These are phyloP conservation scores for Penicillium arizonense DNA, from an alignment of 495 filamentous ascomycete genomes.

Conservation along the genomic window DNA sequence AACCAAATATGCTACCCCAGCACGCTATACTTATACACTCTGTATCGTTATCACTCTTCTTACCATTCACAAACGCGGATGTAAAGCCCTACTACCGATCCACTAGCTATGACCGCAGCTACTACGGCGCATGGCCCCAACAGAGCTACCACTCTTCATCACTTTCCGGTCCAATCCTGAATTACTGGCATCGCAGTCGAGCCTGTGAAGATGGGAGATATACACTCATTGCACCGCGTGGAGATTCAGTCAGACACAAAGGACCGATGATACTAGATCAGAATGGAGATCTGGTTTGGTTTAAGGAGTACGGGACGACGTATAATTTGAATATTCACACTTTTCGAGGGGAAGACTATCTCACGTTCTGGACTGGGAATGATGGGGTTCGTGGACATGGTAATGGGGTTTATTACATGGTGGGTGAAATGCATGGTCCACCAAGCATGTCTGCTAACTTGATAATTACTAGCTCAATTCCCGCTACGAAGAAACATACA, in stretches of 20 bases:
- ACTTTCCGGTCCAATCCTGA: slow-evolving; percentile 36
- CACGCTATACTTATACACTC: neutral
- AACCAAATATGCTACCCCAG: neutral
- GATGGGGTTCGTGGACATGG: slow-evolving; percentile 48
- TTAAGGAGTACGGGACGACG: slow-evolving; percentile 29
- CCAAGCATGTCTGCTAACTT: neutral
- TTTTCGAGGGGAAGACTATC: slow-evolving; percentile 40
- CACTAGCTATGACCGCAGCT: neutral
- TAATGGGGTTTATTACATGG: slow-evolving; percentile 49
- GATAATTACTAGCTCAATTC: slow-evolving; percentile 38
- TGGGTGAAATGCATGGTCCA: slow-evolving; percentile 16
- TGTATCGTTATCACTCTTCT: neutral
- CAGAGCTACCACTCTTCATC: slow-evolving; percentile 38
- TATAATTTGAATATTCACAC: slow-evolving; percentile 43
- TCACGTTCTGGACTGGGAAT: slow-evolving; percentile 53
- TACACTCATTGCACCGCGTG: slow-evolving; percentile 44
- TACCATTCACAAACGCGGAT: neutral
- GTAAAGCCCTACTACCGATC: neutral
- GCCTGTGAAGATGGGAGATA: slow-evolving; percentile 37
- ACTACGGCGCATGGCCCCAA: slow-evolving; percentile 34
- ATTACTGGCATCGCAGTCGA: slow-evolving; percentile 28
- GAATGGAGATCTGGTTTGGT: slow-evolving; percentile 45
- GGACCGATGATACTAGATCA: slow-evolving; percentile 46
- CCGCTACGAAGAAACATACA: slow-evolving; percentile 45
- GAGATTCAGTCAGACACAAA: slow-evolving; percentile 29